Base-by-base conservation (phyloP, 108 stramenopile species). In the Nitzschia sp. region DNA sequence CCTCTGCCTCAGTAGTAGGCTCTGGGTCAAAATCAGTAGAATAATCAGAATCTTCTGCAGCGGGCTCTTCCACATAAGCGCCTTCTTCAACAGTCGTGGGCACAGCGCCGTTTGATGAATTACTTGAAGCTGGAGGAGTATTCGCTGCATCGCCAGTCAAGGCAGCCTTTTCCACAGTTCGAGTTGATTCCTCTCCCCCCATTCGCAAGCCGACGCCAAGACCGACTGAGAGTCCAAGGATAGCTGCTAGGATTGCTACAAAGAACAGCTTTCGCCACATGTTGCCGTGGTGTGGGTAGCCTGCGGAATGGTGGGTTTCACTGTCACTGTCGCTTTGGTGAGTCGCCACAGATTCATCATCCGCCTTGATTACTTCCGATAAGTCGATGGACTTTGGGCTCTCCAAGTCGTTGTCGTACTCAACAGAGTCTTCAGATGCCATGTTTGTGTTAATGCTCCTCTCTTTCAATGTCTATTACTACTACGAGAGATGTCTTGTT, bases 311-410 rank as follows among this genome's bases (percentile, higher is more conserved):
- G 13, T 42, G 9, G 9, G 38, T 9, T 9, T 42, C 27, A 30
- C 56, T 57, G 5, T 57, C 56, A 18, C 30, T 57, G 56, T 57
- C 56, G 8, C 30, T 57, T 57, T 29, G 56, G 18, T 57, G 56
- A 29, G 56, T 57, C 27, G 56, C 28, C 6, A 57, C 56, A 4
- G 56, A 57, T 3, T 6, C 4, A 5, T 57, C 56, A 57, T 57
- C 56, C 15, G 26, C 56, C 30, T 57, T 25, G 26, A 5, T 32
- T 6, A 30, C 26, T 4, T 24, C 27, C 9, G 56, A 29, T 11
- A 57, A 29, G 15, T 57, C 56, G 3, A 57, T 17, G 2, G 56
- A 30, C 27, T 57, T 57, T 4, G 56, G 56, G 28, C 18, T 42
- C 36, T 63, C 61, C 19, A 46, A 13, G 31, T 59, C 58, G 31